Evolutionary conservation across 148 eudicot genomes (phyloP).

Genomic region (Arctostaphylos glauca): DNA sequence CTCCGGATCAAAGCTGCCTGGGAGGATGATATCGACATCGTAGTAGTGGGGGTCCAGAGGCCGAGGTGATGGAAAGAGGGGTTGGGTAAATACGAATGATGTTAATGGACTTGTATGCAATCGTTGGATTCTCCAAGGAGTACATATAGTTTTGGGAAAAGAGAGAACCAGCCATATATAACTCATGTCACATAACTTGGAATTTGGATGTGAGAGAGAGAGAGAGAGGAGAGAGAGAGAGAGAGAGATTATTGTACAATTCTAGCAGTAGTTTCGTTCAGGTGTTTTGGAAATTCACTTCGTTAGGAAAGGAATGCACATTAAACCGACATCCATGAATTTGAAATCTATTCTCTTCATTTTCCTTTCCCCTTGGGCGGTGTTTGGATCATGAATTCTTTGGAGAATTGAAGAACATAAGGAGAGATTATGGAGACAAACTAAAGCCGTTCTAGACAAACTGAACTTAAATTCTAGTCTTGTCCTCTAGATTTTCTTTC

Average conservation of each 20-base stretch:
- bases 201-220: not conserved
- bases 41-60: constrained; percentile 7
- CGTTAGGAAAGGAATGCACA: no score
- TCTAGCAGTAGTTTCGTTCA: not conserved
- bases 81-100: not conserved
- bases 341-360: not conserved
- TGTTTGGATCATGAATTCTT: not conserved
- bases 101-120: not conserved
- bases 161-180: constrained; percentile 3
- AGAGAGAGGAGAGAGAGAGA: no score
- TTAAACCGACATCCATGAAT: no score
- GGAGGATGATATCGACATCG: constrained; percentile 1
- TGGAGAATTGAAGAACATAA: not conserved
- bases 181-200: not conserved
- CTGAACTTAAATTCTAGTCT: not conserved
- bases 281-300: no score
- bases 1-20: constrained; percentile 20
- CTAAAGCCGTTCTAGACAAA: not conserved
- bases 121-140: not conserved
- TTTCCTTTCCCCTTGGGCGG: not conserved
- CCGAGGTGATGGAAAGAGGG: constrained; percentile 19
- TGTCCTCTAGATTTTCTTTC: not conserved
- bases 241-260: not conserved
- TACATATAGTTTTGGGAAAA: not conserved
- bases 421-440: not conserved